These are phyloP conservation scores for Salix suchowensis DNA, from an alignment of 345 rosid species.

Conservation along the genomic window DNA sequence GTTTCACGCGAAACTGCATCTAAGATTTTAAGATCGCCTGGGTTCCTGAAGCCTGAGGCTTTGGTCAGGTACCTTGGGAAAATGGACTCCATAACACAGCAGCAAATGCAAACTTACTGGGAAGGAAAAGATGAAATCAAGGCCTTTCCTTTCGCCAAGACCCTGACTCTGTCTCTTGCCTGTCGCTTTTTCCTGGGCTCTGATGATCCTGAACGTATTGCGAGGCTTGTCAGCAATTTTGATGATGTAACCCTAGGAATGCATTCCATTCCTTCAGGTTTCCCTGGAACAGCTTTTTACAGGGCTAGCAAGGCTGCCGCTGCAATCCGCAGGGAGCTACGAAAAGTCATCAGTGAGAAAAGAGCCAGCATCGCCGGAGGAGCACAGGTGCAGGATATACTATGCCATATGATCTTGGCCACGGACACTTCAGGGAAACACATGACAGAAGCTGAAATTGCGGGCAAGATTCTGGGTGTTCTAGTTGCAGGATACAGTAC, in stretches of 20 bases:
- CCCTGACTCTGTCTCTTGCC: conserved; percentile 45
- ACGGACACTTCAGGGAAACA: conserved; percentile 34
- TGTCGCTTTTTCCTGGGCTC: conserved; percentile 48
- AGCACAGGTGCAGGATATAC: conserved; percentile 26
- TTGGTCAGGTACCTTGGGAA: conserved; percentile 39
- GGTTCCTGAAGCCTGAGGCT: conserved; percentile 54
- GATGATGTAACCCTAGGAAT: conserved; percentile 42
- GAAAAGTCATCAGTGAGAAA: conserved; percentile 32
- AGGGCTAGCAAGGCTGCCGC: conserved; percentile 35
- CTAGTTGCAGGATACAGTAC: conserved; percentile 56
- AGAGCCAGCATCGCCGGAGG: conserved; percentile 30
- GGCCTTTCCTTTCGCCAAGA: conserved; percentile 35
- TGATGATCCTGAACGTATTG: conserved; percentile 37
- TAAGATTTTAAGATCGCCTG: conserved; percentile 30
- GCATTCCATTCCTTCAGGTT: conserved; percentile 40
- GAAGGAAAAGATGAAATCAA: conserved; percentile 30
- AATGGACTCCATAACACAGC: conserved; percentile 48
- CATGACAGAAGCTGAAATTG: conserved; percentile 49
- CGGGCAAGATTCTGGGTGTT: conserved; percentile 50
- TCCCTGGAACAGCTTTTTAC: conserved; percentile 41
- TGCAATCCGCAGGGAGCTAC: conserved; percentile 33
- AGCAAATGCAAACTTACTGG: conserved; percentile 38
- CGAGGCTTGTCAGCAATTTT: conserved; percentile 34
- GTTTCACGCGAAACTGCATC: conserved; percentile 23
- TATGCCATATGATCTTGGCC: conserved; percentile 37